Conservation (phyloP, 345 rosid genomes). For the Gossypium longicalyx region DNA sequence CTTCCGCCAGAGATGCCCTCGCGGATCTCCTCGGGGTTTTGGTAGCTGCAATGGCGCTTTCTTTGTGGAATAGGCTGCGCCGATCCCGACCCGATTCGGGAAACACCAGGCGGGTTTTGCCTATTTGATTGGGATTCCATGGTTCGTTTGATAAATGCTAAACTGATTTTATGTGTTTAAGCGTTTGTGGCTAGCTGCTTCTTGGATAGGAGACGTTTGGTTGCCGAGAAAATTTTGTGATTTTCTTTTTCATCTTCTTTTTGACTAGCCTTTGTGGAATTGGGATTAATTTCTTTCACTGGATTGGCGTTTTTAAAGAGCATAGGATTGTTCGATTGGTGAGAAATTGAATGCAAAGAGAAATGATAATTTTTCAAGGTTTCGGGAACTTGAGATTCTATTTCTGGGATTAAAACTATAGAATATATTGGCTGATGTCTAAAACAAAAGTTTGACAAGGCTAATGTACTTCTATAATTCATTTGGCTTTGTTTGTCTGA, state of each 20-base stretch:
- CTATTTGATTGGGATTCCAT: slow-evolving; percentile 34
- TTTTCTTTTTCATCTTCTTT: neutral
- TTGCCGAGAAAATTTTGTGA: neutral
- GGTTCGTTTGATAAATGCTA: neutral
- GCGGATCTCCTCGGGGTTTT: slow-evolving; percentile 70
- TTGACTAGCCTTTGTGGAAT: neutral
- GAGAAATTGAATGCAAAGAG: slow-evolving; percentile 9
- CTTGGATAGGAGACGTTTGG: neutral
- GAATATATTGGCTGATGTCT: slow-evolving; percentile 3
- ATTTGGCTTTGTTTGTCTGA: neutral
- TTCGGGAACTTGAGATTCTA: neutral
- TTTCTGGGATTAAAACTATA: neutral
- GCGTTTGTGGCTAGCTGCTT: neutral
- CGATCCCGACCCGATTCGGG: slow-evolving; percentile 24
- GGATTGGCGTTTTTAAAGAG: neutral
- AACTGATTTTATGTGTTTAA: neutral
- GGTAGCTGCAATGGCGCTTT: slow-evolving; percentile 48
- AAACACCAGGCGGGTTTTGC: slow-evolving; percentile 42
- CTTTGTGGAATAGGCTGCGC: slow-evolving; percentile 16
- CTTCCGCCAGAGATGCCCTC: slow-evolving; percentile 71
- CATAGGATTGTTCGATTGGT: slow-evolving; percentile 1
- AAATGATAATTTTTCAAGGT: neutral
- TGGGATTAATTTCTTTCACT: neutral
- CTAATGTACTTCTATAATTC: neutral
- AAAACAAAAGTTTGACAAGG: neutral